Conservation (phyloP, 768 basidiomycete species). For the Tubosaeta sp. region DNA sequence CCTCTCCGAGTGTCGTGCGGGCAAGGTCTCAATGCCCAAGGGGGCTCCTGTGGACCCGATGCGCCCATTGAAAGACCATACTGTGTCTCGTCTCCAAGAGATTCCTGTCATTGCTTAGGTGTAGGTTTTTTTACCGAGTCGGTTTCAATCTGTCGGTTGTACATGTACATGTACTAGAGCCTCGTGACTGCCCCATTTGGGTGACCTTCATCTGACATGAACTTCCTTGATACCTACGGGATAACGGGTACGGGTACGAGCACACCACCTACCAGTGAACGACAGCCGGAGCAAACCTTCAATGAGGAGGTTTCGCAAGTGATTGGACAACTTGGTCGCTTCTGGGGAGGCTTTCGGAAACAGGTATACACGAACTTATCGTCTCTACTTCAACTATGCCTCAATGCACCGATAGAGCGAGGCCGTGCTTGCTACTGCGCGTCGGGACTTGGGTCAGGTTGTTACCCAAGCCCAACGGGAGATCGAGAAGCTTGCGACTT, state of each 20-base stretch:
- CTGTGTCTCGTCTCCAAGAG: constrained; percentile 16
- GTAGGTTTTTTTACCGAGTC: background rate
- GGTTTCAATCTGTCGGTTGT: background rate
- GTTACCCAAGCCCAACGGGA: constrained; percentile 80
- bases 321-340: constrained; percentile 77
- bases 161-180: constrained; percentile 14
- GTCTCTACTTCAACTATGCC: background rate
- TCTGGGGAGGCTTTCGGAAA: constrained; percentile 90
- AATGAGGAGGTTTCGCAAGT: constrained; percentile 90
- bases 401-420: constrained; percentile 51
- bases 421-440: constrained; percentile 59
- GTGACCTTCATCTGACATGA: constrained; percentile 42
- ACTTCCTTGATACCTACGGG: constrained; percentile 71
- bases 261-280: constrained; percentile 41
- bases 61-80: constrained; percentile 15
- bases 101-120: constrained; percentile 30
- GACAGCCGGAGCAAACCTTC: constrained; percentile 50
- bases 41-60: constrained; percentile 13
- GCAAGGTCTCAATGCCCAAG: constrained; percentile 37
- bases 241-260: constrained; percentile 40
- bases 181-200: constrained; percentile 15
- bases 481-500: constrained; percentile 52
- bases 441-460: constrained; percentile 67
- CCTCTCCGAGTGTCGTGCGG: constrained; percentile 69
- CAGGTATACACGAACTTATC: constrained; percentile 53